Evolutionary conservation across 2,329 filamentous ascomycete genomes (phyloP), one percentile per base, ranked within the genome.

Genomic region (Fusarium oxysporum): DNA sequence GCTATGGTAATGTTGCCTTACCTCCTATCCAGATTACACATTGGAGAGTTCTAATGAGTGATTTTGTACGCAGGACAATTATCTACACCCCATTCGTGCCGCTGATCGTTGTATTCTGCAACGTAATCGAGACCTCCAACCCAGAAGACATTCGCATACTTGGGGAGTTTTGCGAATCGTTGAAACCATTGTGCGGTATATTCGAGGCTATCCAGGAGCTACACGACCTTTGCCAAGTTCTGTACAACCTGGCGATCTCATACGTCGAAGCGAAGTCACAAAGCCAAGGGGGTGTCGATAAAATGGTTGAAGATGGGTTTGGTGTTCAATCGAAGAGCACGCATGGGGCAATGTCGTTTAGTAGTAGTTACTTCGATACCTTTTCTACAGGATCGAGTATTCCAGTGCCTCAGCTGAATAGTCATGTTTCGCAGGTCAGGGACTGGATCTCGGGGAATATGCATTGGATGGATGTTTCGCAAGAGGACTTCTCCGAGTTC

Each of bases 11-110:
- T 23, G 21, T 23, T 25, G n/a, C 32, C 0, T 13, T 4, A 23
- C 3, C 7, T 1, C 16, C n/a, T 23, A 6, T 13, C 14, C 10
- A 40, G 1, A 40, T 40, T 8, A 40, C 12, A 16, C 5, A 5
- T 19, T 13, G 17, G 7, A 28, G 2, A 37, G 8, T 28, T 28
- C 50, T 38, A 17, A 54, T 9, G 0, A 38, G 9, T 9, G 19
- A 5, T 4, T 53, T 1, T 17, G 6, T 1, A 17, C 6, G 6
- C 7, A 54, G 50, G 50, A 54, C 23, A 1, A 54, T 54, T 30
- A 54, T 54, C 3, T 54, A 54, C 12, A 54, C 50, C 5, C 50
- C 50, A 4, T 54, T 54, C 3, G 50, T 54, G 0, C 50, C 50
- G 0, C 17, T 54, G 1, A 54, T 54, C 7, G 50, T 54, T 2